phyloP scores from a whole-genome alignment of 352 stramenopile species.

The Phytophthora podocarpi region DNA sequence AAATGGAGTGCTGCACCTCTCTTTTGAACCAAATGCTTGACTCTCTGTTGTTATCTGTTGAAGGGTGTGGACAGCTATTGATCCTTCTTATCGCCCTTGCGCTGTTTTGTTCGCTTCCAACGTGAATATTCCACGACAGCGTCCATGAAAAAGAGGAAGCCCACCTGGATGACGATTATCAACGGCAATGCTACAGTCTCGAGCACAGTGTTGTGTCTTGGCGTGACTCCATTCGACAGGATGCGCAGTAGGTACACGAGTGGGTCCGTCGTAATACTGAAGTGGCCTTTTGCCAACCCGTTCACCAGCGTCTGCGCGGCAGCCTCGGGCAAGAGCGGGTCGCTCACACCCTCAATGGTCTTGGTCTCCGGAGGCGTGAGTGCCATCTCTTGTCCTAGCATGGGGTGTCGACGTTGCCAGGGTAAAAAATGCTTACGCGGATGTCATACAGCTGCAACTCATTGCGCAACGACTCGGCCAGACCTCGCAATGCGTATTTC shows the following conservation, averaged over 20 bases:
- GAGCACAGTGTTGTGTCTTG: conserved; percentile 46
- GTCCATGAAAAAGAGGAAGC: conserved; percentile 52
- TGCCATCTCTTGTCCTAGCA: conserved; percentile 41
- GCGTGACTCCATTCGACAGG: conserved; percentile 50
- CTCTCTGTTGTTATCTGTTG: conserved; percentile 1
- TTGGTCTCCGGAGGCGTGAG: conserved; percentile 47
- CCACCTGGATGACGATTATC: conserved; percentile 38
- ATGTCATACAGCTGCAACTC: conserved; percentile 48
- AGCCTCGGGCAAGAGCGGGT: conserved; percentile 27
- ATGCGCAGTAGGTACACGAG: conserved; percentile 48
- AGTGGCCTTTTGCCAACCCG: conserved; percentile 46
- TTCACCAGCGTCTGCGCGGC: conserved; percentile 44
- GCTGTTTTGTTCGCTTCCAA: conserved; percentile 25
- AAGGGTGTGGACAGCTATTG: conserved; percentile 17
- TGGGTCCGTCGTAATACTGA: conserved; percentile 57
- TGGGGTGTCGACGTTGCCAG: conserved; percentile 56
- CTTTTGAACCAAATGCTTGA: conserved; percentile 15
- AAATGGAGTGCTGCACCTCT: conserved; percentile 18
- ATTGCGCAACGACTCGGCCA: conserved; percentile 62
- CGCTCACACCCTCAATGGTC: conserved; percentile 46
- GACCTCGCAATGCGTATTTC: conserved; percentile 62
- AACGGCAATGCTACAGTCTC: conserved; percentile 42
- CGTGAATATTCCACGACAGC: conserved; percentile 40
- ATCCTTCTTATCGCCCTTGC: conserved; percentile 17
- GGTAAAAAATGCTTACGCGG: conserved; percentile 46